Conservation (phyloP, 225 moss, liverwort and hornwort genomes). For the Polytrichum commune region DNA sequence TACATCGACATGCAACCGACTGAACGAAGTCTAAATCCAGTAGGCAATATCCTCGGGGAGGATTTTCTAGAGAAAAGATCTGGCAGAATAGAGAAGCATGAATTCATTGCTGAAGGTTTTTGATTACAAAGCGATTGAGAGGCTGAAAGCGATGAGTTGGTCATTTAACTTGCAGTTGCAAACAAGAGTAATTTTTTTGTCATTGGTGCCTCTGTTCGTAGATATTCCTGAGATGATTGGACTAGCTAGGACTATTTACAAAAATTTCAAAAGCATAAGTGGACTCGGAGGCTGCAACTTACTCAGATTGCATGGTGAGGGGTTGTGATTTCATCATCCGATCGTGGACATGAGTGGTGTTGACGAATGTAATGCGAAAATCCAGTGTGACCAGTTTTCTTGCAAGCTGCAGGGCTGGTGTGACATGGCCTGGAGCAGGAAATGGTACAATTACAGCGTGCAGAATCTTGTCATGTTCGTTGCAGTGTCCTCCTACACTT, state of each 20-base stretch:
- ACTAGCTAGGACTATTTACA: not conserved
- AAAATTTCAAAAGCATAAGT: too few relatives aligned
- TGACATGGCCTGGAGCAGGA: constrained; percentile 20
- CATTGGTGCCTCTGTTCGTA: too few relatives aligned
- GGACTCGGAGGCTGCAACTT: constrained; percentile 1
- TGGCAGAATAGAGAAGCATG: too few relatives aligned
- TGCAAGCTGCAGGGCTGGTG: constrained; percentile 25
- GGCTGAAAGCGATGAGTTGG: too few relatives aligned
- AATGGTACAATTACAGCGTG: constrained; percentile 35
- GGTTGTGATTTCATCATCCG: constrained; percentile 7
- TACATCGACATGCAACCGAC: too few relatives aligned
- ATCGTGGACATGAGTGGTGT: constrained; percentile 18
- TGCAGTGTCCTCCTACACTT: too few relatives aligned
- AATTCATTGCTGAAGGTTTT: too few relatives aligned
- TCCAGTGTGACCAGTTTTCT: constrained; percentile 11
- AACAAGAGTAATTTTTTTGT: not conserved
- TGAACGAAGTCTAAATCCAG: too few relatives aligned
- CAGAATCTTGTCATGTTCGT: not conserved
- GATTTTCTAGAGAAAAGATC: too few relatives aligned
- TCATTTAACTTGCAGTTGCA: too few relatives aligned
- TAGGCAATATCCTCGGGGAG: too few relatives aligned
- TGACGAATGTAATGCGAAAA: constrained; percentile 37
- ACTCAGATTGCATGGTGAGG: constrained; percentile 11
- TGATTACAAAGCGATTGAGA: too few relatives aligned
- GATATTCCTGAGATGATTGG: not conserved